Evolutionary conservation across 345 rosid species (phyloP).

Genomic region (Brassica cretica): DNA sequence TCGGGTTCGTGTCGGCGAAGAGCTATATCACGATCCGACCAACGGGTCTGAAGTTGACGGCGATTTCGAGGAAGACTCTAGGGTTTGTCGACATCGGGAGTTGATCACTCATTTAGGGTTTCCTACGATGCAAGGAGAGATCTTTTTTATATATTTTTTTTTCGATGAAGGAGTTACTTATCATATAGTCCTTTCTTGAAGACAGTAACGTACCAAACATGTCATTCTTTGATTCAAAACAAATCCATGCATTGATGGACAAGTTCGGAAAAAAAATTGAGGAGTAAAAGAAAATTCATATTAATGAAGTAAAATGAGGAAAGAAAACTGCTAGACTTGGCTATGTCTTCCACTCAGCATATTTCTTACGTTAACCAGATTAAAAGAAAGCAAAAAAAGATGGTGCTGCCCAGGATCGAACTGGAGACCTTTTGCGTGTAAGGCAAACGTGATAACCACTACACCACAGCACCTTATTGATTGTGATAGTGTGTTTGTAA

Average conservation of each 20-base stretch:
- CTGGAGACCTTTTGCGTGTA: conserved; percentile 44
- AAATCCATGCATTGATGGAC: too few relatives aligned
- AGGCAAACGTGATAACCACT: conserved; percentile 43
- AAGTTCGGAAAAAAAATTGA: too few relatives aligned
- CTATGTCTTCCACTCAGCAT: not conserved
- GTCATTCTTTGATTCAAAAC: too few relatives aligned
- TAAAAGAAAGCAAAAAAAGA: not conserved
- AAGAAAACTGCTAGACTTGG: not conserved
- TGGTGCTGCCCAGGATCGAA: conserved; percentile 38
- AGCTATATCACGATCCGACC: not conserved
- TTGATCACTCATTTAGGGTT: too few relatives aligned
- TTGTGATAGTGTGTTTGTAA: fast-evolving
- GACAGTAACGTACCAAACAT: too few relatives aligned
- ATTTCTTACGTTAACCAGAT: not conserved
- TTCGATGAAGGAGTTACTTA: too few relatives aligned
- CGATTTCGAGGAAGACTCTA: not conserved
- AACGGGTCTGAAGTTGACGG: not conserved
- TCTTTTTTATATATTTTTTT: too few relatives aligned
- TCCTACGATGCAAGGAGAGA: too few relatives aligned
- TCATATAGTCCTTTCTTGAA: too few relatives aligned
- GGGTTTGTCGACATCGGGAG: not conserved
- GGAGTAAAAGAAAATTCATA: too few relatives aligned
- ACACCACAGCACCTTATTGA: conserved; percentile 26
- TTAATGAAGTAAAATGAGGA: not conserved
- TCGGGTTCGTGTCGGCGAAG: not conserved